A percentile compares a stretch with the other conserved stretches of the same genome.
These are phyloP conservation scores for Castanea mollissima DNA, from an alignment of 306 rosid genomes.

Conservation along the genomic window DNA sequence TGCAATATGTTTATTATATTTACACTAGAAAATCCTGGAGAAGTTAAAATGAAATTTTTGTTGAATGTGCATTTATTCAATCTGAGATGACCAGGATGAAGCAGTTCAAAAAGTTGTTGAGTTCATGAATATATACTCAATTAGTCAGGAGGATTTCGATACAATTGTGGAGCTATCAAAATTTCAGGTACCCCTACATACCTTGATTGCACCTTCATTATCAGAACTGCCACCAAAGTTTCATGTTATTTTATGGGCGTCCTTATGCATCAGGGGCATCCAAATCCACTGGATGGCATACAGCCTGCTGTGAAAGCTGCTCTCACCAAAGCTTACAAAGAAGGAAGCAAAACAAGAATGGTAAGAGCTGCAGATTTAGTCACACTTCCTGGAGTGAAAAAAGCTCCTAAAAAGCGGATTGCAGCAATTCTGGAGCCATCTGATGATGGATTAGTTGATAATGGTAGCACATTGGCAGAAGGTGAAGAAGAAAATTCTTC, in stretches of 20 bases:
- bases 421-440: constrained; percentile 85
- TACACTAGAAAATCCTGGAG: constrained; percentile 11
- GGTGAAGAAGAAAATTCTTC: constrained; percentile 73
- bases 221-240: constrained; percentile 2
- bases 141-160: constrained; percentile 83
- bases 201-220: constrained; percentile 1
- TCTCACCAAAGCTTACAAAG: constrained; percentile 88
- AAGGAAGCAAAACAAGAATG: constrained; percentile 62
- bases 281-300: constrained; percentile 79
- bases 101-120: constrained; percentile 85
- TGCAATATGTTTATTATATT: constrained; percentile 1
- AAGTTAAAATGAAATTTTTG: constrained; percentile 15
- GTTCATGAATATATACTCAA: constrained; percentile 82
- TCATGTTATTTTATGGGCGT: constrained; percentile 1
- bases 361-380: constrained; percentile 74
- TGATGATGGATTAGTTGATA: constrained; percentile 54
- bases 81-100: constrained; percentile 64
- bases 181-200: constrained; percentile 58
- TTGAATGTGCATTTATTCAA: constrained; percentile 10
- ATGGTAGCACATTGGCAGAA: constrained; percentile 45
- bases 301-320: constrained; percentile 82
- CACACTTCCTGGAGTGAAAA: constrained; percentile 72
- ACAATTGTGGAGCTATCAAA: constrained; percentile 84
- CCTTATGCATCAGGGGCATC: constrained; percentile 59
- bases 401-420: constrained; percentile 79